Percentiles rank a stretch among this genome's conserved stretches.
phyloP scores from a whole-genome alignment of 805 yeast species.

The Hanseniaspora vineae region DNA sequence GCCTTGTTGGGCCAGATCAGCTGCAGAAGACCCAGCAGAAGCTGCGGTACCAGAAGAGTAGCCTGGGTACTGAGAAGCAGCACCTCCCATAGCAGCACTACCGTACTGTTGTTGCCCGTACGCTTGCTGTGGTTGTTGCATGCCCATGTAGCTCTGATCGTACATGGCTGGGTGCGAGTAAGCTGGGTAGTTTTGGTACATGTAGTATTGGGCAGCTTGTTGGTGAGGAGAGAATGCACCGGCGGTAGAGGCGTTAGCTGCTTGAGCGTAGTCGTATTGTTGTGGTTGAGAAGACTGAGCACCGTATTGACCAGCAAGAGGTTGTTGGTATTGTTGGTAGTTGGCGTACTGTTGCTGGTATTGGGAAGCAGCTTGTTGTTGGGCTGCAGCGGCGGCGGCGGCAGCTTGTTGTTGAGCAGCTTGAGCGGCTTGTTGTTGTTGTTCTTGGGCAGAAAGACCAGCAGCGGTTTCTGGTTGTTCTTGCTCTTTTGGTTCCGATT shows the following conservation, averaged over 20 bases:
- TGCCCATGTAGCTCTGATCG: constrained; percentile 9
- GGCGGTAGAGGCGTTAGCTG: constrained; percentile 8
- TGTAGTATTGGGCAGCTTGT: constrained; percentile 21
- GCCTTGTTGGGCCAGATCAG: constrained; percentile 1
- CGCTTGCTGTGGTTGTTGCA: constrained; percentile 8
- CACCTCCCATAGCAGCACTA: constrained; percentile 7
- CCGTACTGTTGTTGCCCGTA: constrained; percentile 14
- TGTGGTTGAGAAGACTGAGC: constrained; percentile 19
- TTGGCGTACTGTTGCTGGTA: constrained; percentile 9
- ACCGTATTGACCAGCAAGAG: constrained; percentile 11
- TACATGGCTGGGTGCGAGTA: constrained; percentile 26
- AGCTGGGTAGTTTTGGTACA: constrained; percentile 26
- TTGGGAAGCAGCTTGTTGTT: constrained; percentile 12
- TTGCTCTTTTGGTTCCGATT: constrained; percentile 13
- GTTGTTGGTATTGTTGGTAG: constrained; percentile 11
- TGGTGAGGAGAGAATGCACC: constrained; percentile 4
- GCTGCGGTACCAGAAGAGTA: constrained; percentile 12
- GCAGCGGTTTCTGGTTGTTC: constrained; percentile 10
- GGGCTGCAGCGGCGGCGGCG: constrained; percentile 11
- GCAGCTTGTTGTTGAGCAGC: constrained; percentile 4
- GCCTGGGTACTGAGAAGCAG: constrained; percentile 12
- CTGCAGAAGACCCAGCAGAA: constrained; percentile 12
- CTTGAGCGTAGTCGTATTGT: constrained; percentile 14
- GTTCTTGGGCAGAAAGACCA: constrained; percentile 10
- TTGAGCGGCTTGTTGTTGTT: constrained; percentile 7